Percentiles rank a stretch among this genome's conserved stretches.
Conservation (phyloP, 164 flowering plant species). For the Macadamia integrifolia region DNA sequence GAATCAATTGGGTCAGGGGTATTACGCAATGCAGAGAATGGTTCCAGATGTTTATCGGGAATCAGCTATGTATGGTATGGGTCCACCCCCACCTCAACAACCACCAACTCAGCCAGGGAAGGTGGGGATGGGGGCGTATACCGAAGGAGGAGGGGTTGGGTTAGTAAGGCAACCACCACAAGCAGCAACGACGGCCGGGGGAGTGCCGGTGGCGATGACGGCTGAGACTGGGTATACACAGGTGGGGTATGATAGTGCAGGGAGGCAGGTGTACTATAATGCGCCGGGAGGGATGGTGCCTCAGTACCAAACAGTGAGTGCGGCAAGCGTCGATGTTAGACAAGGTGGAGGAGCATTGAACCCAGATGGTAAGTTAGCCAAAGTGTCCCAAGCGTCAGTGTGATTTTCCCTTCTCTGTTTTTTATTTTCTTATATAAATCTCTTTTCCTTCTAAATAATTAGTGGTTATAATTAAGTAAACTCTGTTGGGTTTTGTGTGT, state of each 20-base stretch:
- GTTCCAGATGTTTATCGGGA: constrained; percentile 42
- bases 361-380: constrained; percentile 31
- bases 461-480: too few relatives aligned
- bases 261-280: constrained; percentile 63
- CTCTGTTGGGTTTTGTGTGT: too few relatives aligned
- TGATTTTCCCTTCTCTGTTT: constrained; percentile 9
- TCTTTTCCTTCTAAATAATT: too few relatives aligned
- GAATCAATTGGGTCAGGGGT: constrained; percentile 41
- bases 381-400: constrained; percentile 29
- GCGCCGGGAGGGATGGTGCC: constrained; percentile 34
- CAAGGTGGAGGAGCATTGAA: constrained; percentile 8
- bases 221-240: constrained; percentile 28
- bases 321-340: constrained; percentile 28
- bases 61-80: constrained; percentile 30
- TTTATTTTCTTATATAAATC: too few relatives aligned
- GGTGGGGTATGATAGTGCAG: constrained; percentile 56
- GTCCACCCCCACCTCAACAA: constrained; percentile 13
- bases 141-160: neutral
- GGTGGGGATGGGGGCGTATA: neutral
- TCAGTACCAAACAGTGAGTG: constrained; percentile 25
- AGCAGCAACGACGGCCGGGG: neutral
- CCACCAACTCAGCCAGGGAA: constrained; percentile 2
- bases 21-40: constrained; percentile 47
- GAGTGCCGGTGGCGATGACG: constrained; percentile 4
- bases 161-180: constrained; percentile 6